Evolutionary conservation across 345 rosid genomes (phyloP).

Genomic region (Rhodamnia argentea): DNA sequence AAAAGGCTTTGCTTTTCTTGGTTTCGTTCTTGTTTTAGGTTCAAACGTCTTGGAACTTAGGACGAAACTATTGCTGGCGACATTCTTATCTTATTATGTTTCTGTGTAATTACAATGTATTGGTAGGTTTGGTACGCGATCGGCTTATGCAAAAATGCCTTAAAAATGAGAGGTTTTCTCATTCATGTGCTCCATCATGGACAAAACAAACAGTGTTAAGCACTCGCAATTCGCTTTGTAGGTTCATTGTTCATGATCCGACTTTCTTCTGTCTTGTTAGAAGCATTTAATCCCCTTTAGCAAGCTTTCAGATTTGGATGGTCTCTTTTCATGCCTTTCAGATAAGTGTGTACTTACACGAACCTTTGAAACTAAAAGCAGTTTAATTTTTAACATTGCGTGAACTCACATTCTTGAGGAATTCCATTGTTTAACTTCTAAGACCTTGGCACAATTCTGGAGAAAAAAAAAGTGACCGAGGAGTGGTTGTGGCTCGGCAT

Average conservation of each 20-base stretch:
- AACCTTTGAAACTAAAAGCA: neutral
- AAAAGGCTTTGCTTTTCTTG: neutral
- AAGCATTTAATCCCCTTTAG: neutral
- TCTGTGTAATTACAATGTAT: neutral
- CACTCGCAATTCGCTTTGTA: neutral
- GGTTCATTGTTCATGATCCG: neutral
- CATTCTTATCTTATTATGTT: neutral
- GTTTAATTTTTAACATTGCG: neutral
- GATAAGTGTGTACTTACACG: neutral
- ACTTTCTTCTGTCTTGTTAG: neutral
- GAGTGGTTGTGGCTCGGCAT: neutral
- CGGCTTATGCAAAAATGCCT: neutral
- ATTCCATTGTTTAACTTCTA: neutral
- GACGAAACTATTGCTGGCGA: neutral
- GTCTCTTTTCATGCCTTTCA: neutral
- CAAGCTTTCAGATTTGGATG: neutral
- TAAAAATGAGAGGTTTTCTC: neutral
- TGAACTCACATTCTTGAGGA: neutral
- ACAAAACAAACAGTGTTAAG: neutral
- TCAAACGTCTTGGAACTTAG: neutral
- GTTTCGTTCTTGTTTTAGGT: neutral
- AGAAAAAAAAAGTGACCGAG: neutral
- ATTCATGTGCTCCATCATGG: neutral
- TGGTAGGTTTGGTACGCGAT: neutral
- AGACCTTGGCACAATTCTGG: neutral